A percentile compares a stretch with the other conserved stretches of the same genome.
Conservation (phyloP, 2,329 filamentous ascomycete species). For the Calonectria hawksworthii region DNA sequence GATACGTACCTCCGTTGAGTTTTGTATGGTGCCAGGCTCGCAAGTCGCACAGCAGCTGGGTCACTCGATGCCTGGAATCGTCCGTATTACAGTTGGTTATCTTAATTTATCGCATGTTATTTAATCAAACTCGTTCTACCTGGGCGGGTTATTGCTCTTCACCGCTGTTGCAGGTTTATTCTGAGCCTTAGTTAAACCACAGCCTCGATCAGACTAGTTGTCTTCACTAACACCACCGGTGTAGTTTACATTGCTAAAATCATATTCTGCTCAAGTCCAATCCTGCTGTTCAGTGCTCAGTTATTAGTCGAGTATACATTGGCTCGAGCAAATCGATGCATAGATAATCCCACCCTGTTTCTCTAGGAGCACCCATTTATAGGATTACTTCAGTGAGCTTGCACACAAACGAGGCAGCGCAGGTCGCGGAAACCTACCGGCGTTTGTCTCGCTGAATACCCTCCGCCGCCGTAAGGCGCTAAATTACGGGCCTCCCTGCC, state of each 20-base stretch:
- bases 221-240: background rate
- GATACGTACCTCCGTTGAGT: conserved; percentile 19
- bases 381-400: background rate
- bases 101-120: background rate
- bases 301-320: background rate
- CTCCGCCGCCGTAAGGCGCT: background rate
- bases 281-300: background rate
- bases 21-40: background rate
- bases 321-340: background rate
- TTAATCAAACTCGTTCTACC: background rate
- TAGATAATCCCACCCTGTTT: background rate
- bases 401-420: background rate
- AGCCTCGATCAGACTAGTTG: background rate
- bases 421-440: background rate
- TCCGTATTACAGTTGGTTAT: background rate
- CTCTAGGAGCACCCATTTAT: too few species aligned
- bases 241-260: background rate
- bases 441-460: background rate
- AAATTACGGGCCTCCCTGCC: background rate
- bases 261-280: background rate
- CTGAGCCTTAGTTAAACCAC: background rate
- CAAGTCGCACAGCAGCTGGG: background rate
- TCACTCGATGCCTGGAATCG: background rate
- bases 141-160: background rate
- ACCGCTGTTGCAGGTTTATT: background rate